Base-by-base conservation (phyloP, 2,329 filamentous ascomycete genomes). In the Arthrobotrys megalospora region DNA sequence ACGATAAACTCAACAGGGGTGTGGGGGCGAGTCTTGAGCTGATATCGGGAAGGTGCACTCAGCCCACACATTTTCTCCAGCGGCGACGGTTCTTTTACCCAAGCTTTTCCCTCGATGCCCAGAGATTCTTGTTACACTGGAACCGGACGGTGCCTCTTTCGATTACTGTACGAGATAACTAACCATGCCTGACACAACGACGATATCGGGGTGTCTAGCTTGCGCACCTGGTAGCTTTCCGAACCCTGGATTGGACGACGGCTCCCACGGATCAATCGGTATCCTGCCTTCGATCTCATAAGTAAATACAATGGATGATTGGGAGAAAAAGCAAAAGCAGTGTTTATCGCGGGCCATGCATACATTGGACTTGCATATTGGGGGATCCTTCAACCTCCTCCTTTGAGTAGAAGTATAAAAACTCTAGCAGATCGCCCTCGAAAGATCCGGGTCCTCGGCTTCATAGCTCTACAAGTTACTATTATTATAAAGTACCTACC, bases 401-500 rank as follows among this genome's bases (percentile, higher is more conserved):
- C 72, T 66, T 66, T 62, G 38, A 65, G 48, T 6, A 58, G 58
- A 67, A 71, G 58, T 71, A 65, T 66, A 73, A 73, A 66, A 34
- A 16, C 11, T 66, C 48, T 28, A 6, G 16, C 38, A 19, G 50
- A 66, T 50, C 69, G 41, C 69, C 38, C 50, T 43, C 16, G n/a
- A 73, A 36, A 41, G 19, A 41, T 38, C 28, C 7, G 28, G 34
- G 34, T 41, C 16, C 47, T 53, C 48, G 24, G 21, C 47, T 21
- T 41, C 38, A 36, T 28, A 70, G 52, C 66, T 66, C 6, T 24
- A 3, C 36, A 50, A 28, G 47, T 11, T n/a, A 71, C 36, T 19
- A 10, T 52, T 24, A 48, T 48, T 16, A 48, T 19, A 48, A 71
- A 47, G 12, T 38, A 64, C 21, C 21, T 50, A 36, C n/a, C 21